phyloP scores from a whole-genome alignment of 805 yeast species.

The Candida silvicultrix region DNA sequence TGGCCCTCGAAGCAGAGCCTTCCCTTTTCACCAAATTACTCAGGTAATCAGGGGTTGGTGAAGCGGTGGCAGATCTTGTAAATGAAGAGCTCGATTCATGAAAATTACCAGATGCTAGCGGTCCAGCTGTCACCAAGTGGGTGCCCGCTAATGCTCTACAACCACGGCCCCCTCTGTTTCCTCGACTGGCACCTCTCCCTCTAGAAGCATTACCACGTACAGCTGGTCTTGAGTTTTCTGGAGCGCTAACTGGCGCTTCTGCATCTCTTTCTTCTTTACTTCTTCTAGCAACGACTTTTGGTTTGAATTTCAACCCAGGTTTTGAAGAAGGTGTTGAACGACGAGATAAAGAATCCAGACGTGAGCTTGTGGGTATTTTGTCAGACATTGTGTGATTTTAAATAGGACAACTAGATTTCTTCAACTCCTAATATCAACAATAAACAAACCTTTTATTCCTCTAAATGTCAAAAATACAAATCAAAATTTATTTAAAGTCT shows the following conservation, averaged over 20 bases:
- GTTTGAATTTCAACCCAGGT: constrained; percentile 69
- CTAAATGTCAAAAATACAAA: no score
- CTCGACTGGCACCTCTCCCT: constrained; percentile 12
- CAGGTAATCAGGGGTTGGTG: constrained; percentile 38
- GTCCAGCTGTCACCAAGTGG: constrained; percentile 66
- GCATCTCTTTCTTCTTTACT: constrained; percentile 80
- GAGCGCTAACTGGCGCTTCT: constrained; percentile 44
- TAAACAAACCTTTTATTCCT: no score
- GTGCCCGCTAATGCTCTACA: constrained; percentile 36
- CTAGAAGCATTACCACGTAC: constrained; percentile 5
- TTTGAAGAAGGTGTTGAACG: constrained; percentile 27
- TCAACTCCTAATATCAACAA: no score
- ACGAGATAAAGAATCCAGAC: constrained; percentile 34
- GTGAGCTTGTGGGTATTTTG: constrained; percentile 16
- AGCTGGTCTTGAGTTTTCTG: constrained; percentile 6
- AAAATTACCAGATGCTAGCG: constrained; percentile 55
- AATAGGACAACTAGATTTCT: no score
- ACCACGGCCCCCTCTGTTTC: constrained; percentile 13
- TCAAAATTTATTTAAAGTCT: not conserved
- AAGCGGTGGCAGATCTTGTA: constrained; percentile 18
- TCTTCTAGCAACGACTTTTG: constrained; percentile 81
- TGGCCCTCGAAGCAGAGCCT: constrained; percentile 10
- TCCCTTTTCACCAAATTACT: constrained; percentile 26
- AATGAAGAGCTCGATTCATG: constrained; percentile 13
- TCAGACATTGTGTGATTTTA: constrained; percentile 15